A percentile compares a stretch with the other conserved stretches of the same genome.
Conservation (phyloP, 2,329 filamentous ascomycete genomes). For the Fusarium veterinarium region DNA sequence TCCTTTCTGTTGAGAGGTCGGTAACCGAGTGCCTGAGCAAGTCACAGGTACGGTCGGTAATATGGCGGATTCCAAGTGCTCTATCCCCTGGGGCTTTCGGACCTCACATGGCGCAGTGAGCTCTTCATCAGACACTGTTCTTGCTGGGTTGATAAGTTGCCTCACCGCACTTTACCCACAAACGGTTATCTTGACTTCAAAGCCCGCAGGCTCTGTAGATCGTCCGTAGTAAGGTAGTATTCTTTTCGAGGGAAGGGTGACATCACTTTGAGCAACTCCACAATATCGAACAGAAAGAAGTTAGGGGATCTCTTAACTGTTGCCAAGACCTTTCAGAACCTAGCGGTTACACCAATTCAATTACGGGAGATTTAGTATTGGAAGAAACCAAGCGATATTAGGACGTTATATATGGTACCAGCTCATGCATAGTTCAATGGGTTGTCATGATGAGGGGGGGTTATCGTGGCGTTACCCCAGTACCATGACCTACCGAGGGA, state of each 20-base stretch:
- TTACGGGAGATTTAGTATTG: not conserved
- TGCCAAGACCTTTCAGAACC: not conserved
- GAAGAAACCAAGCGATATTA: not conserved
- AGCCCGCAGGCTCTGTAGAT: not conserved
- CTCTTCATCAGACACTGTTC: not conserved
- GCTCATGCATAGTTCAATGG: not conserved
- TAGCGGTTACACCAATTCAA: not conserved
- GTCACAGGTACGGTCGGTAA: slow-evolving; percentile 1
- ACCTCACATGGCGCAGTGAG: not conserved
- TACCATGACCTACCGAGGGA: not conserved
- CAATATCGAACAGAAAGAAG: not conserved
- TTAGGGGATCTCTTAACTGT: not conserved
- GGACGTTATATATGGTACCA: not conserved
- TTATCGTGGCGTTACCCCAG: slow-evolving; percentile 7
- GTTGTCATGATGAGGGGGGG: slow-evolving; percentile 23
- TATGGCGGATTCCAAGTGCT: not conserved
- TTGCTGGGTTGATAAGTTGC: not conserved
- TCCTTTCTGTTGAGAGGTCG: slow-evolving; percentile 4
- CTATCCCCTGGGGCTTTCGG: not conserved
- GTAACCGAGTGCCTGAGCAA: not conserved
- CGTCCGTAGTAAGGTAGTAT: not conserved
- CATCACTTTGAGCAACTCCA: not conserved
- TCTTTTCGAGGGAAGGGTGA: not conserved
- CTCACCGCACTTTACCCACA: not conserved
- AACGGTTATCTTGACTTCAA: not conserved